phyloP scores from a whole-genome alignment of 1,284 basidiomycete species.

The Xerocomus amazonicus region DNA sequence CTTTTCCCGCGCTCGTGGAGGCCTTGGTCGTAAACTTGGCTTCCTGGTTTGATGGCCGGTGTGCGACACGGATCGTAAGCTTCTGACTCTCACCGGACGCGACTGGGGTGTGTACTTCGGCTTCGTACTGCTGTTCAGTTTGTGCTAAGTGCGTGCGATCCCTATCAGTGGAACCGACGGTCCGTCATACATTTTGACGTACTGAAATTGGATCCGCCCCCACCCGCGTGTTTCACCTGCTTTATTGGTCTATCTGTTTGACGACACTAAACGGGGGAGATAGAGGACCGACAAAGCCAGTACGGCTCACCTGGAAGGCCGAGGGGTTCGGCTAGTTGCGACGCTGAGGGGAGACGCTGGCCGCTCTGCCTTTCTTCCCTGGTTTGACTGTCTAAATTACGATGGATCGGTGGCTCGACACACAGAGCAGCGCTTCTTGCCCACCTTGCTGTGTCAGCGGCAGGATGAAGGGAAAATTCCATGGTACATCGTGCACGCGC shows the following conservation, averaged over 20 bases:
- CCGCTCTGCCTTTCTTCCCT: slow-evolving; percentile 3
- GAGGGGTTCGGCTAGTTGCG: not conserved
- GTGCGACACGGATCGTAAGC: slow-evolving; percentile 34
- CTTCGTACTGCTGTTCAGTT: slow-evolving; percentile 8
- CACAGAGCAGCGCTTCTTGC: not conserved
- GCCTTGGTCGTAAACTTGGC: slow-evolving; percentile 44
- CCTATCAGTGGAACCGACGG: not conserved
- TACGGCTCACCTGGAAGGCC: slow-evolving; percentile 8
- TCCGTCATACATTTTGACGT: not conserved
- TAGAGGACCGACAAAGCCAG: not conserved
- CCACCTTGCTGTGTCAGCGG: slow-evolving; percentile 5
- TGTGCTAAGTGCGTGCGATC: slow-evolving; percentile 1
- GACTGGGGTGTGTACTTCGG: not conserved
- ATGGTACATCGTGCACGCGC: not conserved
- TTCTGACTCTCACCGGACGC: slow-evolving; percentile 13
- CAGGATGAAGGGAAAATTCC: not conserved
- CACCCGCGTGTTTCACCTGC: slow-evolving; percentile 13
- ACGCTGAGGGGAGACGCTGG: not conserved
- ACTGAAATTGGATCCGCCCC: slow-evolving; percentile 8
- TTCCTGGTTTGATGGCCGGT: slow-evolving; percentile 29
- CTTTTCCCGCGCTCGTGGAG: slow-evolving; percentile 41
- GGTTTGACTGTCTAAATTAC: not conserved
- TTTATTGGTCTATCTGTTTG: slow-evolving; percentile 18
- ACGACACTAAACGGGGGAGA: no score
- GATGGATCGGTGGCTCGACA: not conserved